Conservation (phyloP, 2,329 filamentous ascomycete species). For the Onygenales sp. region DNA sequence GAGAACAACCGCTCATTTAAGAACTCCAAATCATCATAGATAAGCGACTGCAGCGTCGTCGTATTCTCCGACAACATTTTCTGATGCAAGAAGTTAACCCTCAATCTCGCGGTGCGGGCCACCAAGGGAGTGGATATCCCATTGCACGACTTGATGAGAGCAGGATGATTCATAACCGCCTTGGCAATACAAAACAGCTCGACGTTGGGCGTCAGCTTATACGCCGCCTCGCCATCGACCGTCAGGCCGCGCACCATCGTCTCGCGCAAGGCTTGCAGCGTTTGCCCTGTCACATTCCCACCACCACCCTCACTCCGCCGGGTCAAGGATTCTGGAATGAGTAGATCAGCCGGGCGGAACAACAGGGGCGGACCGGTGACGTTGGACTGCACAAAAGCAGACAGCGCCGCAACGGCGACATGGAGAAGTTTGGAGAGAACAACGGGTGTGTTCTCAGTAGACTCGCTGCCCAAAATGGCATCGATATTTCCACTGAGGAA, state of each 20-base stretch:
- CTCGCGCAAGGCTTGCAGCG: slow-evolving; percentile 39
- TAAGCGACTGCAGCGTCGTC: slow-evolving; percentile 47
- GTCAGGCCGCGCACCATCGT: slow-evolving; percentile 61
- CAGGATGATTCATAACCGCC: slow-evolving; percentile 43
- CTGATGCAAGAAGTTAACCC: slow-evolving; percentile 66
- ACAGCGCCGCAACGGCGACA: slow-evolving; percentile 59
- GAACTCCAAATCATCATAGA: slow-evolving; percentile 49
- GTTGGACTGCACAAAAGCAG: slow-evolving; percentile 76
- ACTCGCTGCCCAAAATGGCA: not conserved
- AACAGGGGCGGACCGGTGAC: slow-evolving; percentile 77
- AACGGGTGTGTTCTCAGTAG: not conserved
- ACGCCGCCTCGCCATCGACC: slow-evolving; percentile 77
- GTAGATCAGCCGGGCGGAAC: slow-evolving; percentile 41
- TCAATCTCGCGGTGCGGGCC: slow-evolving; percentile 54
- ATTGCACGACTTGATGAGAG: slow-evolving; percentile 17
- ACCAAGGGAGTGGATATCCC: slow-evolving; percentile 32
- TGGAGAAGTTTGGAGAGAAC: slow-evolving; percentile 36
- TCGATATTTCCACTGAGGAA: not conserved
- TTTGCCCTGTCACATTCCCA: slow-evolving; percentile 4
- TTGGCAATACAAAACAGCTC: slow-evolving; percentile 75
- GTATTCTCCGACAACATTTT: slow-evolving; percentile 55
- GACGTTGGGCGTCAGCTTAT: slow-evolving; percentile 71
- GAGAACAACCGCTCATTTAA: slow-evolving; percentile 36
- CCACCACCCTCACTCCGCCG: slow-evolving; percentile 25
- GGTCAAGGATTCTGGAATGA: slow-evolving; percentile 37